Percentiles rank a stretch among this genome's conserved stretches.
phyloP scores from a whole-genome alignment of 1,284 basidiomycete species.

The Rhodotorula sp. region DNA sequence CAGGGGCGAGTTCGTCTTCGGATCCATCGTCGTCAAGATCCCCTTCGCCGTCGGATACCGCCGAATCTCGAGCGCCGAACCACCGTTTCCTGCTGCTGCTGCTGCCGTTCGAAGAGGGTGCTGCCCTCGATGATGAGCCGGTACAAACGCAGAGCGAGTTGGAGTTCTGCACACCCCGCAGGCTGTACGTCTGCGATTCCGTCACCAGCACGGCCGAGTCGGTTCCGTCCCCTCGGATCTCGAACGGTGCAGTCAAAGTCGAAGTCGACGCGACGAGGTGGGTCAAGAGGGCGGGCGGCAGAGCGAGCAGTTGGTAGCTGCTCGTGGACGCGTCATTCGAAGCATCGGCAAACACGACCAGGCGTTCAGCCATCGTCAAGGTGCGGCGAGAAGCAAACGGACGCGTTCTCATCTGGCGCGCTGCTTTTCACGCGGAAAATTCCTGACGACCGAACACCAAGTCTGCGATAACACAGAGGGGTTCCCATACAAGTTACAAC shows the following conservation, averaged over 20 bases:
- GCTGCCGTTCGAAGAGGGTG: too few relatives aligned
- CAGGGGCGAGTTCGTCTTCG: conserved; percentile 28
- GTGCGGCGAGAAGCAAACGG: not conserved
- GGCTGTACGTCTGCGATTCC: conserved; percentile 67
- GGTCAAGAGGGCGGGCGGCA: conserved; percentile 23
- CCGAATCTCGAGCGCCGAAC: not conserved
- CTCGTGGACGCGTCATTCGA: not conserved
- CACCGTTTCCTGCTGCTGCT: not conserved
- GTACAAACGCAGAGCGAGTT: conserved; percentile 70
- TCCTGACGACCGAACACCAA: too few relatives aligned
- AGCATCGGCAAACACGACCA: conserved; percentile 5
- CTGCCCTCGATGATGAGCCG: not conserved
- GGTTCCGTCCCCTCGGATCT: conserved; percentile 71
- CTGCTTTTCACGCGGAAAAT: too few relatives aligned
- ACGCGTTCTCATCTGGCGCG: too few relatives aligned
- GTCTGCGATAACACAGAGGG: too few relatives aligned
- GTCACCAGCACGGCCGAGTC: conserved; percentile 91
- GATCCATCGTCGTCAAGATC: conserved; percentile 3
- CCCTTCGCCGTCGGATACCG: conserved; percentile 35
- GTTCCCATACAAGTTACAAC: too few relatives aligned
- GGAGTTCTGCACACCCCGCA: conserved; percentile 78
- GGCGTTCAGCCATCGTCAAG: not conserved
- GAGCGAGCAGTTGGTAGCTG: conserved; percentile 24
- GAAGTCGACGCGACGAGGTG: conserved; percentile 1
- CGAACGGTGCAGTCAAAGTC: conserved; percentile 14